These are phyloP conservation scores for Alternaria metachromatica DNA, from an alignment of 2,329 filamentous ascomycete genomes.

Conservation along the genomic window DNA sequence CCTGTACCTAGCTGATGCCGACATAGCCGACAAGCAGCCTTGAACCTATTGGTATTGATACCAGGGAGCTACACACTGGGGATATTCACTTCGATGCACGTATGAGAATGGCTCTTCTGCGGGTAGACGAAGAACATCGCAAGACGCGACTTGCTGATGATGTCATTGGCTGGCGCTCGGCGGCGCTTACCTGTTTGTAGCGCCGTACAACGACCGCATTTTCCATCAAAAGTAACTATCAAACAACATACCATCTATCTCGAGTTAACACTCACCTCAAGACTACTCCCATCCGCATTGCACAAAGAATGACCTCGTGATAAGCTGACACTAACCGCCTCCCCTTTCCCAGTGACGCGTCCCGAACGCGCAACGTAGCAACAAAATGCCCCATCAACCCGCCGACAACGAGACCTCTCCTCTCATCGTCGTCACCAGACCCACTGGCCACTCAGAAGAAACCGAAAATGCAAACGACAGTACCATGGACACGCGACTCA, in stretches of 20 bases:
- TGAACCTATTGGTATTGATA: not conserved
- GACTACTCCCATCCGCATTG: not conserved
- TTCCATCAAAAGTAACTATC: not conserved
- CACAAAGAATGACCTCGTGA: not conserved
- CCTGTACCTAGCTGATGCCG: not conserved
- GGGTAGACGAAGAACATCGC: not conserved
- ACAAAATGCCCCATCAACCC: constrained; percentile 7
- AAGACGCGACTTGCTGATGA: not conserved
- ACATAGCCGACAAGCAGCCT: not conserved
- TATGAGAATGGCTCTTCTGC: not conserved
- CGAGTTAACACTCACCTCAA: not conserved
- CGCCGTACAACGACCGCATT: constrained; percentile 12
- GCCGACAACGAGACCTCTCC: constrained; percentile 7
- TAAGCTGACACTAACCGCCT: not conserved
- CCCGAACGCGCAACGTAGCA: not conserved
- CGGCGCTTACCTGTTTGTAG: constrained; percentile 11
- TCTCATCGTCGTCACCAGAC: constrained; percentile 1
- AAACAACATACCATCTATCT: not conserved
- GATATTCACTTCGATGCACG: not conserved
- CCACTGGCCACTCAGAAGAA: not conserved
- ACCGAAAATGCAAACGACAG: no score
- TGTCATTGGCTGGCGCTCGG: constrained; percentile 11
- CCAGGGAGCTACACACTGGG: no score
- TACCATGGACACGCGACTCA: not conserved
- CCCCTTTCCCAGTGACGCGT: not conserved